Conservation (phyloP, 1,284 basidiomycete species). For the Agaricales sp. region DNA sequence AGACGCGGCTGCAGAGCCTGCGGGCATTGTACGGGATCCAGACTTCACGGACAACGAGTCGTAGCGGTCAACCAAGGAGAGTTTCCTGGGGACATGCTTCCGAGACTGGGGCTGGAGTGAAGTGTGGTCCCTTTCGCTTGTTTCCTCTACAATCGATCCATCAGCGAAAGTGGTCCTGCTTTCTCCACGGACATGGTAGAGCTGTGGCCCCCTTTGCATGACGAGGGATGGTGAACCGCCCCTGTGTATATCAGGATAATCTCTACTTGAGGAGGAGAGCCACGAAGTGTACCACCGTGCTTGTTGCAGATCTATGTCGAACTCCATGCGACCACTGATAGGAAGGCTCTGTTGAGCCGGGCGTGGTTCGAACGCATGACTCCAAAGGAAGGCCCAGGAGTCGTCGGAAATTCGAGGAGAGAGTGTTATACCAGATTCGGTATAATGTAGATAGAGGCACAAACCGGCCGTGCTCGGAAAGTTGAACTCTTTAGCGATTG, state of each 20-base stretch:
- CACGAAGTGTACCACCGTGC: conserved; percentile 69
- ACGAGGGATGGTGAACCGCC: conserved; percentile 25
- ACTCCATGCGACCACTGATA: conserved; percentile 63
- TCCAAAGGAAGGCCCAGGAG: conserved; percentile 64
- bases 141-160: conserved; percentile 28
- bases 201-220: conserved; percentile 22
- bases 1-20: conserved; percentile 14
- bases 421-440: conserved; percentile 41
- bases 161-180: conserved; percentile 41
- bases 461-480: conserved; percentile 67
- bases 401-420: conserved; percentile 71
- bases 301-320: conserved; percentile 62
- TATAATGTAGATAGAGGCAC: conserved; percentile 60
- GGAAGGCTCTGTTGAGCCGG: conserved; percentile 28
- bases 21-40: conserved; percentile 17
- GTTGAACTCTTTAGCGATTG: conserved; percentile 71
- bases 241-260: conserved; percentile 30
- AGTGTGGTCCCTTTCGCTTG: conserved; percentile 19
- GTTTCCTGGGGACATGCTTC: conserved; percentile 50
- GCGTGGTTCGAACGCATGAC: conserved; percentile 44
- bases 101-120: conserved; percentile 15
- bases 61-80: conserved; percentile 57
- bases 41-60: conserved; percentile 31
- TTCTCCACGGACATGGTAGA: conserved; percentile 41
- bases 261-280: conserved; percentile 40